A percentile compares a stretch with the other conserved stretches of the same genome.
Conservation (phyloP, 1,284 basidiomycete species). For the Apiotrichum siamense region DNA sequence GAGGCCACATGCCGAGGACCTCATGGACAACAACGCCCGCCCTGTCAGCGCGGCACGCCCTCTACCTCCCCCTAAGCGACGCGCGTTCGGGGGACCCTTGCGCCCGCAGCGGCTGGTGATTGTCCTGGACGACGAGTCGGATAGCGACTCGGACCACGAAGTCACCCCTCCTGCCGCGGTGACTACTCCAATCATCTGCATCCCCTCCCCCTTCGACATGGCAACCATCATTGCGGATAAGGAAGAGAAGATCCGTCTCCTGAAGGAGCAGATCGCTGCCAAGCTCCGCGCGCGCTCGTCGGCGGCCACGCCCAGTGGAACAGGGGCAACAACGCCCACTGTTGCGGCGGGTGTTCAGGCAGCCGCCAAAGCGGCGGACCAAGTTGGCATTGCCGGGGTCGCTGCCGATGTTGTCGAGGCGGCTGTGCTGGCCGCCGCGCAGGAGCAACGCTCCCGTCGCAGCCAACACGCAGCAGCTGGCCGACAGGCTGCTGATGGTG, state of each 20-base stretch:
- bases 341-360: conserved; percentile 1
- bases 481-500: not conserved
- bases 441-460: conserved; percentile 5
- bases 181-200: conserved; percentile 10
- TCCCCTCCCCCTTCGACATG: conserved; percentile 12
- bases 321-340: conserved; percentile 5
- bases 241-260: conserved; percentile 29
- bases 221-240: conserved; percentile 25
- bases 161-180: not conserved
- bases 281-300: conserved; percentile 15
- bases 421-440: conserved; percentile 5
- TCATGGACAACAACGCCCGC: conserved; percentile 26
- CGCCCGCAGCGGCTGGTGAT: conserved; percentile 20
- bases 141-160: conserved; percentile 21
- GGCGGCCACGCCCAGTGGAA: conserved; percentile 4
- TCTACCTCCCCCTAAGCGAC: conserved; percentile 14
- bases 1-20: conserved; percentile 36
- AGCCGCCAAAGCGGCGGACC: conserved; percentile 4
- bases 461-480: not conserved
- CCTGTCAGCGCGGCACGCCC: conserved; percentile 6
- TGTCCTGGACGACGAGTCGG: conserved; percentile 26
- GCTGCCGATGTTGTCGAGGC: conserved; percentile 7
- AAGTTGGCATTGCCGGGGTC: conserved; percentile 1
- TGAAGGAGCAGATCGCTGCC: conserved; percentile 35
- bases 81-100: conserved; percentile 24